These are phyloP conservation scores for Betula pendula DNA, from an alignment of 306 rosid genomes.

Conservation along the genomic window DNA sequence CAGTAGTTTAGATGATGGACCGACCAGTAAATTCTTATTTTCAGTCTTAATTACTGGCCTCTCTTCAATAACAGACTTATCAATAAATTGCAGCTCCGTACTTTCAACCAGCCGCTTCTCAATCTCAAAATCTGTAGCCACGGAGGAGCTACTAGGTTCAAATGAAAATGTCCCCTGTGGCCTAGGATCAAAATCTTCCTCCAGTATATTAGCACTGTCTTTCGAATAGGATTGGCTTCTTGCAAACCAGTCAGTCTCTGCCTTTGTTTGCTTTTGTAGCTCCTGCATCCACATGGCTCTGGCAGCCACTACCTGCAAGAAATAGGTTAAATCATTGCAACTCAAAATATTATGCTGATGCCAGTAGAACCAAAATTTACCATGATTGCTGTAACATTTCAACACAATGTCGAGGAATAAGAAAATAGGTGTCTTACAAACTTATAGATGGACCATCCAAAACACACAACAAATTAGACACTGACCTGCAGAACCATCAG, in stretches of 20 bases:
- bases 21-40: conserved; percentile 50
- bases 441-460: not conserved
- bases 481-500: not conserved
- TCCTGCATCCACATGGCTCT: conserved; percentile 95
- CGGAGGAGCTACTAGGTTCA: conserved; percentile 39
- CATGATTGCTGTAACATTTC: not conserved
- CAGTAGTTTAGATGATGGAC: conserved; percentile 46
- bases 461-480: not conserved
- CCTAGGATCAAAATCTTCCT: conserved; percentile 44
- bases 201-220: conserved; percentile 35
- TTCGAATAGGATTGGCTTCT: conserved; percentile 45
- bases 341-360: not conserved
- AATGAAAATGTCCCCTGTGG: conserved; percentile 34
- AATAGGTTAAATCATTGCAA: conserved; percentile 25
- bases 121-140: conserved; percentile 43
- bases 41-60: conserved; percentile 43
- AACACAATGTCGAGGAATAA: not conserved
- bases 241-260: conserved; percentile 50
- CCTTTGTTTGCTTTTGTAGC: conserved; percentile 66
- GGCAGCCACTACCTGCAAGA: conserved; percentile 74
- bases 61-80: conserved; percentile 66
- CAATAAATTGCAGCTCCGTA: conserved; percentile 49
- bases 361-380: not conserved
- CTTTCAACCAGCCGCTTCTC: conserved; percentile 54
- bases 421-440: not conserved